phyloP scores from a whole-genome alignment of 2,329 filamentous ascomycete species.

The Coniochaeta prunicola region DNA sequence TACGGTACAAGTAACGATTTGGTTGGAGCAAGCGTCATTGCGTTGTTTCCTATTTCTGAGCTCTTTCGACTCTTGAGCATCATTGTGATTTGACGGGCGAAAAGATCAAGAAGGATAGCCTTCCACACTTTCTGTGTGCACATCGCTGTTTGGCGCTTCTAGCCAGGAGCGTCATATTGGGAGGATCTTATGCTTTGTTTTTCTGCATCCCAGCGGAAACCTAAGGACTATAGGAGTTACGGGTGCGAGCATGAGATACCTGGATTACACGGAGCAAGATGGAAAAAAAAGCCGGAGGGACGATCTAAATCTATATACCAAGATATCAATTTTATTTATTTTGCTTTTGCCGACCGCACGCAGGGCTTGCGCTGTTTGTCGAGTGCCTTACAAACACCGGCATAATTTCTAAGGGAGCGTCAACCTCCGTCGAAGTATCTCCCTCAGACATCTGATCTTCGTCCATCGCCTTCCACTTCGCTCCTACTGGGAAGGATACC shows the following conservation, averaged over 20 bases:
- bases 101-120: not conserved
- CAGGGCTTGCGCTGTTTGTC: not conserved
- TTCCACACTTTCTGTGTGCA: not conserved
- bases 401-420: not conserved
- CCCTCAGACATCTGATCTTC: not conserved
- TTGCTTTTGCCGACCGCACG: not conserved
- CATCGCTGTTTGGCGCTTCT: not conserved
- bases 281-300: not conserved
- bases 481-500: constrained; percentile 42
- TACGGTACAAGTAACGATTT: not conserved
- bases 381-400: not conserved
- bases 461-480: not conserved
- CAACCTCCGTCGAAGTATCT: not conserved
- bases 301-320: not conserved
- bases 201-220: not conserved
- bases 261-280: not conserved
- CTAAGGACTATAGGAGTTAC: not conserved
- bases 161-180: not conserved
- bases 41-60: not conserved
- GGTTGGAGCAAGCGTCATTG: not conserved
- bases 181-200: not conserved
- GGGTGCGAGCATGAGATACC: not conserved
- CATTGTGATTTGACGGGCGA: not conserved
- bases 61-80: not conserved
- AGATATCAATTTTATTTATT: not conserved